Evolutionary conservation across 768 basidiomycete genomes (phyloP).

Genomic region (Cubamyces sp.): DNA sequence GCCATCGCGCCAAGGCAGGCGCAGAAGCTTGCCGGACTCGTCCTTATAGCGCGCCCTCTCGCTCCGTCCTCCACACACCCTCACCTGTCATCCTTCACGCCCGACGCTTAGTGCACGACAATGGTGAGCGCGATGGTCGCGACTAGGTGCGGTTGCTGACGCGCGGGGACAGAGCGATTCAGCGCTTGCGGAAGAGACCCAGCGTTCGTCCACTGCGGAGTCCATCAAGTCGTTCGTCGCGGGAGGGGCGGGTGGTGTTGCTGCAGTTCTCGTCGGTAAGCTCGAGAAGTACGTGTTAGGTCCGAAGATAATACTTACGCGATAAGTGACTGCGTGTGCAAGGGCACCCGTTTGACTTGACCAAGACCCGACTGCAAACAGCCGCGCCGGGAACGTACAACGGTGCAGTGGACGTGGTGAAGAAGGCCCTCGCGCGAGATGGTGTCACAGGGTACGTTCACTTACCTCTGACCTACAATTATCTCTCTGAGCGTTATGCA

Average conservation of each 20-base stretch:
- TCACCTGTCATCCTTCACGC: neutral
- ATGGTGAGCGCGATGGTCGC: constrained; percentile 23
- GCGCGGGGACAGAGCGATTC: constrained; percentile 27
- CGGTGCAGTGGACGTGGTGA: constrained; percentile 92
- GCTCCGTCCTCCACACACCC: neutral
- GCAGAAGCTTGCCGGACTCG: constrained; percentile 16
- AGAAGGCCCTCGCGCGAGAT: constrained; percentile 88
- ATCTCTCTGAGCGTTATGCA: neutral
- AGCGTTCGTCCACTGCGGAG: constrained; percentile 37
- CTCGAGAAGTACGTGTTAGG: constrained; percentile 15
- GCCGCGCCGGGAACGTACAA: constrained; percentile 87
- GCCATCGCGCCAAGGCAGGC: constrained; percentile 21
- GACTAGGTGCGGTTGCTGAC: neutral
- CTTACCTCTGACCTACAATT: neutral
- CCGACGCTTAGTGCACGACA: neutral
- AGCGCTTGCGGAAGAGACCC: constrained; percentile 28
- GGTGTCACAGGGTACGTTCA: constrained; percentile 75
- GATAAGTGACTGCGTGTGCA: neutral
- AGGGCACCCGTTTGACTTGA: constrained; percentile 98
- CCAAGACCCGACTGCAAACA: constrained; percentile 95
- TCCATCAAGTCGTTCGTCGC: constrained; percentile 85
- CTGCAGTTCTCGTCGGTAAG: constrained; percentile 89
- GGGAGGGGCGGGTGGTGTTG: constrained; percentile 90
- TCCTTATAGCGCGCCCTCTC: constrained; percentile 17
- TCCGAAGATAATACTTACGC: neutral